Base-by-base conservation (phyloP, 768 basidiomycete species). In the Pulveroboletus frians region DNA sequence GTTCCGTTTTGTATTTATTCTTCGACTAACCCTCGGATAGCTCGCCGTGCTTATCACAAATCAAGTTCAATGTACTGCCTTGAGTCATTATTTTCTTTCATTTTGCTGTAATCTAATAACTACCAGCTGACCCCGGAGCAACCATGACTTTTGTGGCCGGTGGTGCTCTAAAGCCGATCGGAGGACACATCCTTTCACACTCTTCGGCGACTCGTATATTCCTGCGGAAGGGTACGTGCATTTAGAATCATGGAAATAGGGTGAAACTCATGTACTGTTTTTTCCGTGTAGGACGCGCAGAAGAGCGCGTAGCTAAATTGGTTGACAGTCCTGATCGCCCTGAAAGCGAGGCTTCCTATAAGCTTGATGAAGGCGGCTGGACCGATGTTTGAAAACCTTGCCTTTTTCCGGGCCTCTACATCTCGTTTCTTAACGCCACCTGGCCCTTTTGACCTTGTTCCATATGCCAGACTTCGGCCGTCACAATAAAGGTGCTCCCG, bases 141-240 rank as follows among this genome's bases (percentile, higher is more conserved):
- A 91, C 88, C 3, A 89, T 89, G 84, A 90, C 90, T 43, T 97
- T 97, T 61, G 93, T 94, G 36, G 93, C 92, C 21, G 93, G 92
- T 35, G 89, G 92, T 30, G 89, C 88, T 17, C 76, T 93, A 34
- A 95, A 95, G 69, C 91, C 92, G 15, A 88, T 94, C 39, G 90
- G 89, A 34, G 90, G 90, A 0, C 90, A 92, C 60, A 91, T 92
- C 53, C 71, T 92, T 37, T 92, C 90, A 0, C 90, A 76, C 49
- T 88, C 91, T 15, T 92, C 90, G n/a, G 84, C 91, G 4, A 91
- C 89, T 9, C 77, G 90, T 47, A 77, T 92, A 60, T 91, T 88
- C 65, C 74, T 92, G 54, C 80, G 90, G n/a, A 92, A 92, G 79
- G 90, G 90, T 83, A 49, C 45, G 71, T 49, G 1, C 14, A 40